These are phyloP conservation scores for Hemisphaericaspora xylanilytica DNA, from an alignment of 1,139 yeast species.

Conservation along the genomic window DNA sequence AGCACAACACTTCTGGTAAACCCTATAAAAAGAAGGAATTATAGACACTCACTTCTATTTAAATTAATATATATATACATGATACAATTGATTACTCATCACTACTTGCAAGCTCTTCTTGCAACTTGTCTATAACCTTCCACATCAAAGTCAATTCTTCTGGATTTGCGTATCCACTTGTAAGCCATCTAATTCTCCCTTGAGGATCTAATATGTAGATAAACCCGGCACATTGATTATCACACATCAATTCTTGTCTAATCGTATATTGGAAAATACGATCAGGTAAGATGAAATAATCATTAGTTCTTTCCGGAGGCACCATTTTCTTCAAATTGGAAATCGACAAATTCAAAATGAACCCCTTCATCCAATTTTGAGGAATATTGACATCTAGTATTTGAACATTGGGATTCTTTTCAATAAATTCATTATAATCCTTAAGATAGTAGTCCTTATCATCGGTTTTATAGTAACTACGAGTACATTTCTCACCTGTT, in stretches of 20 bases:
- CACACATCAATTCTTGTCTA: conserved; percentile 61
- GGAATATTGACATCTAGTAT: conserved; percentile 74
- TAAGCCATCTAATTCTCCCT: conserved; percentile 86
- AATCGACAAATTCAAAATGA: conserved; percentile 55
- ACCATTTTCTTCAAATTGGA: conserved; percentile 40
- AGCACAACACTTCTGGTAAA: background rate
- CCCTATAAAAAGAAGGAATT: too few species aligned
- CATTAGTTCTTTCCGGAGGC: conserved; percentile 52
- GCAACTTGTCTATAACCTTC: conserved; percentile 60
- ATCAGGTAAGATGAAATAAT: conserved; percentile 64
- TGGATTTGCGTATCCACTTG: conserved; percentile 73
- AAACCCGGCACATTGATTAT: conserved; percentile 82
- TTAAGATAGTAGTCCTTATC: conserved; percentile 36
- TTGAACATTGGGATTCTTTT: conserved; percentile 54
- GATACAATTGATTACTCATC: background rate
- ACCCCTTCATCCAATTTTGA: conserved; percentile 66
- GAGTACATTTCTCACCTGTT: conserved; percentile 69
- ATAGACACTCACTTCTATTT: too few species aligned
- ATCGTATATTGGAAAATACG: conserved; percentile 57
- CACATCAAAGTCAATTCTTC: conserved; percentile 63
- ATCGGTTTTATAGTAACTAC: conserved; percentile 53
- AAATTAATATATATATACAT: background rate
- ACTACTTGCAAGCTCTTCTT: conserved; percentile 24
- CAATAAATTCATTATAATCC: conserved; percentile 28
- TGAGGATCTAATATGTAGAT: conserved; percentile 71